Evolutionary conservation across 305 asterid genomes (phyloP).

Genomic region (Galium porrigens): DNA sequence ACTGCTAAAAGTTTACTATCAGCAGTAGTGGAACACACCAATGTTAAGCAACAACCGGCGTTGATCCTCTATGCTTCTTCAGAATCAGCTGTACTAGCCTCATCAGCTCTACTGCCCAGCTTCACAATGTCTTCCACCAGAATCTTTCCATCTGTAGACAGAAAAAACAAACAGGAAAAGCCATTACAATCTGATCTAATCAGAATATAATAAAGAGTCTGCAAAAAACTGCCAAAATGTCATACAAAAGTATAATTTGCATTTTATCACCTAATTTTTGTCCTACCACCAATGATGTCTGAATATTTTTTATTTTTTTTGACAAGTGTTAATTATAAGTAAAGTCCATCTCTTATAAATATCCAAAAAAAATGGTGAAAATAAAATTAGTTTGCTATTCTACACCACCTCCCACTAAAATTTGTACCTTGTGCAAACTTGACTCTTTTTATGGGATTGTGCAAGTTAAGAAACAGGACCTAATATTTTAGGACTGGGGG

Average conservation of each 20-base stretch:
- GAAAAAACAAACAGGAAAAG: background rate
- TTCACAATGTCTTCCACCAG: constrained; percentile 70
- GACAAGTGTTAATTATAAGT: background rate
- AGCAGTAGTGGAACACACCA: background rate
- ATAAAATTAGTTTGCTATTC: background rate
- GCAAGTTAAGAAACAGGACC: background rate
- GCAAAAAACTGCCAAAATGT: too few species aligned
- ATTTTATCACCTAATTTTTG: background rate
- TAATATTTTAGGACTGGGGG: background rate
- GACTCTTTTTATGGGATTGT: background rate
- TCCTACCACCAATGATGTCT: too few species aligned
- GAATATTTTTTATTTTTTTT: too few species aligned
- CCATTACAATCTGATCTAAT: background rate
- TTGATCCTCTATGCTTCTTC: constrained; percentile 9
- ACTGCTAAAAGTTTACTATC: background rate
- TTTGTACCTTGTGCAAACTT: background rate
- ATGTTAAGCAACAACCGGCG: background rate
- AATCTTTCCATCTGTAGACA: constrained; percentile 57
- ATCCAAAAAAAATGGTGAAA: background rate
- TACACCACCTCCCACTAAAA: background rate
- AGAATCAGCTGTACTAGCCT: constrained; percentile 26
- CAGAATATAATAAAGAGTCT: background rate
- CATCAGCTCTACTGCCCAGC: constrained; percentile 53
- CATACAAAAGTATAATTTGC: background rate
- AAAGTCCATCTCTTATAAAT: too few species aligned